phyloP scores from a whole-genome alignment of 768 basidiomycete genomes.

The Chalciporus chontae region DNA sequence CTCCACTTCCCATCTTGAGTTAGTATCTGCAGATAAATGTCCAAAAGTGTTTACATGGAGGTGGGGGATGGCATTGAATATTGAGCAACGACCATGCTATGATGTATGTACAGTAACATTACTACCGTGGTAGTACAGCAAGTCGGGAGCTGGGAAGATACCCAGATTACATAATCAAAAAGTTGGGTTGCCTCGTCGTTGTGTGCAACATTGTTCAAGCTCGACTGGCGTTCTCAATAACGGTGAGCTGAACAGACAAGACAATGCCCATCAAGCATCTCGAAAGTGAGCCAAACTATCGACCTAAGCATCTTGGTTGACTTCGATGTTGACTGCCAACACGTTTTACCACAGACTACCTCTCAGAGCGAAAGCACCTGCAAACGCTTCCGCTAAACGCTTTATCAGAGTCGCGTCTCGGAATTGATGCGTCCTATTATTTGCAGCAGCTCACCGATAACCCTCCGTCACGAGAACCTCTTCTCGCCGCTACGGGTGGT shows the following conservation, averaged over 20 bases:
- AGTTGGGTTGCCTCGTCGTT: constrained; percentile 13
- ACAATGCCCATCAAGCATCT: constrained; percentile 81
- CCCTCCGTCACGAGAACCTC: constrained; percentile 78
- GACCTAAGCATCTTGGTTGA: not conserved
- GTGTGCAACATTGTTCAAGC: constrained; percentile 23
- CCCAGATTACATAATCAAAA: constrained; percentile 27
- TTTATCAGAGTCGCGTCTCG: constrained; percentile 88
- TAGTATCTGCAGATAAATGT: not conserved
- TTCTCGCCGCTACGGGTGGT: constrained; percentile 93
- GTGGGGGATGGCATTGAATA: no score
- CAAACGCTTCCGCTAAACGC: constrained; percentile 77
- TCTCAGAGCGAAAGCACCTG: constrained; percentile 84
- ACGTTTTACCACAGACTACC: constrained; percentile 53
- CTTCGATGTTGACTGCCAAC: not conserved
- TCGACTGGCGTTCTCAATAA: not conserved
- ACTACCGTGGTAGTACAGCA: no score
- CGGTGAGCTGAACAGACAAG: constrained; percentile 7
- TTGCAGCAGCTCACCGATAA: constrained; percentile 73
- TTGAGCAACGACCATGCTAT: no score
- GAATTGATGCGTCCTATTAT: constrained; percentile 95
- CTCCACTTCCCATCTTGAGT: not conserved
- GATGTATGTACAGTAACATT: no score
- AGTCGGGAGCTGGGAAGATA: constrained; percentile 14
- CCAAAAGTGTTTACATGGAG: no score
- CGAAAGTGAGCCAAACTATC: constrained; percentile 53